Percentiles rank a stretch among this genome's conserved stretches.
Evolutionary conservation across 2,329 filamentous ascomycete genomes (phyloP).

Genomic region (Fusarium sp.): DNA sequence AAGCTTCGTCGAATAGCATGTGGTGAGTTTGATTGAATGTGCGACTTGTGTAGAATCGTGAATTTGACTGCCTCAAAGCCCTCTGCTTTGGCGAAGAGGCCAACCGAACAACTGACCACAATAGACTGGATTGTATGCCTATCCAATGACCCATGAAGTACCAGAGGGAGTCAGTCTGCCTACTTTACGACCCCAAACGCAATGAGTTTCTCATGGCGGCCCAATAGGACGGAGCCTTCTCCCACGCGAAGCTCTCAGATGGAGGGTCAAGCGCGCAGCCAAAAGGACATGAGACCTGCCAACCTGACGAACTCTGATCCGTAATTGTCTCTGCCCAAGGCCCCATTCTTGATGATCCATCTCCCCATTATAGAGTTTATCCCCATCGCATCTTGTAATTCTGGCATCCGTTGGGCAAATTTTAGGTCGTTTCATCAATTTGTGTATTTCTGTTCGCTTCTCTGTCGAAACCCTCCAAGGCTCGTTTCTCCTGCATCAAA

Average conservation of each 20-base stretch:
- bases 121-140: slow-evolving; percentile 3
- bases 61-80: neutral
- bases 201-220: slow-evolving; percentile 41
- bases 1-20: slow-evolving; percentile 5
- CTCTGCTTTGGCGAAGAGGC: neutral
- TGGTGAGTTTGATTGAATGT: slow-evolving; percentile 6
- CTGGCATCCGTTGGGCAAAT: slow-evolving; percentile 18
- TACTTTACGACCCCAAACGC: slow-evolving; percentile 30
- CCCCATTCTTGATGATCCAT: slow-evolving; percentile 14
- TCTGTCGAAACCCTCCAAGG: slow-evolving; percentile 17
- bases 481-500: slow-evolving; percentile 31
- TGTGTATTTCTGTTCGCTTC: slow-evolving; percentile 6
- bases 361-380: slow-evolving; percentile 13
- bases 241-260: slow-evolving; percentile 43
- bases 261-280: slow-evolving; percentile 44
- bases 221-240: slow-evolving; percentile 40
- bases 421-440: slow-evolving; percentile 10
- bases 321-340: slow-evolving; percentile 32
- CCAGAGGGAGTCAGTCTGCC: slow-evolving; percentile 31
- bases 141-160: slow-evolving; percentile 24
- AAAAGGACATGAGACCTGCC: slow-evolving; percentile 45
- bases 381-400: neutral
- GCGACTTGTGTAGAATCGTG: neutral
- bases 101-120: slow-evolving; percentile 13
- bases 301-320: slow-evolving; percentile 28